phyloP scores from a whole-genome alignment of 768 basidiomycete genomes.

The Trametes maxima region DNA sequence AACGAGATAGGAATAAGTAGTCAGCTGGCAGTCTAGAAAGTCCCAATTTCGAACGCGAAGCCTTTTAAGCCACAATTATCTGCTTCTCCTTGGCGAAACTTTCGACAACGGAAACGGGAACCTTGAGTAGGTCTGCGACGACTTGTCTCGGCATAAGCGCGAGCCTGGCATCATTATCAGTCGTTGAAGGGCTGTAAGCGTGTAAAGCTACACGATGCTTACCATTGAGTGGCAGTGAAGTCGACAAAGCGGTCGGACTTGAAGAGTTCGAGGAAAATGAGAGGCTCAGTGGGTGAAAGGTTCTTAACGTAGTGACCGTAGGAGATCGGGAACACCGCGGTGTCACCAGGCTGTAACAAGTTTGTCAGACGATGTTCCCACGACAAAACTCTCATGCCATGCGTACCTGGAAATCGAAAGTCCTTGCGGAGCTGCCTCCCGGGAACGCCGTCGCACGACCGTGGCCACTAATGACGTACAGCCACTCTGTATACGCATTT shows the following conservation, averaged over 20 bases:
- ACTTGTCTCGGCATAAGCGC: constrained; percentile 30
- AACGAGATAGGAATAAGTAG: background rate
- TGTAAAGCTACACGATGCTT: background rate
- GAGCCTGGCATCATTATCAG: constrained; percentile 14
- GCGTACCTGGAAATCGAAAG: constrained; percentile 31
- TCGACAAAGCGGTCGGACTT: constrained; percentile 29
- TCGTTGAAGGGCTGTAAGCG: background rate
- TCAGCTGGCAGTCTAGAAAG: background rate
- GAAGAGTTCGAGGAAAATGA: constrained; percentile 33
- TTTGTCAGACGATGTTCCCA: background rate
- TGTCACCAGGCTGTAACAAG: constrained; percentile 24
- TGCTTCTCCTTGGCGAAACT: constrained; percentile 29
- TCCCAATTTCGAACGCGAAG: background rate
- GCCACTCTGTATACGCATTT: constrained; percentile 23
- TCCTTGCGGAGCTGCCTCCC: constrained; percentile 26
- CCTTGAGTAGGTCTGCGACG: constrained; percentile 29
- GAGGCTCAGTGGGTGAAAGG: constrained; percentile 31
- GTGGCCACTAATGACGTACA: constrained; percentile 30
- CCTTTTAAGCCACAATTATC: constrained; percentile 20
- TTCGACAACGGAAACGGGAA: constrained; percentile 21
- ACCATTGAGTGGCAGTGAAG: constrained; percentile 32
- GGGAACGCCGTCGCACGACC: constrained; percentile 31
- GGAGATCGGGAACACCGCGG: constrained; percentile 28
- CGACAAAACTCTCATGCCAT: background rate
- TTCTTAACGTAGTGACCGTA: constrained; percentile 33